Evolutionary conservation across 805 yeast genomes (phyloP).

Genomic region (Lachancea cidri): DNA sequence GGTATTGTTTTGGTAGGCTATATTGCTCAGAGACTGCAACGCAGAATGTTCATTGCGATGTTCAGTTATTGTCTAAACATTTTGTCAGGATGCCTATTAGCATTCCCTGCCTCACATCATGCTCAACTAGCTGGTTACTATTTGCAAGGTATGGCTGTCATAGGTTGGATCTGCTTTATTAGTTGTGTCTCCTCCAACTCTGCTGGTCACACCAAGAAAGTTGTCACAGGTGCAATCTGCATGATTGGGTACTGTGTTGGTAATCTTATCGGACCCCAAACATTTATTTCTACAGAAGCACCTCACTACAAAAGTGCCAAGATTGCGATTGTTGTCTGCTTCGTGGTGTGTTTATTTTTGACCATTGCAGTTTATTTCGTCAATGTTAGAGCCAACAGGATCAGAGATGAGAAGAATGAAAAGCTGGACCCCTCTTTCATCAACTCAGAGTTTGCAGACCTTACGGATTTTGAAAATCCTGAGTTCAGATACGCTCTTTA

Average conservation of each 20-base stretch:
- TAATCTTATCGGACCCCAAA: conserved; percentile 50
- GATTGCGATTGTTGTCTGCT: conserved; percentile 38
- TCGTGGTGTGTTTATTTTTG: conserved; percentile 24
- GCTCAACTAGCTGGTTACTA: conserved; percentile 30
- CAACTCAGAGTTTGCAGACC: conserved; percentile 40
- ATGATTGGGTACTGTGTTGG: conserved; percentile 50
- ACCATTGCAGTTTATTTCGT: conserved; percentile 22
- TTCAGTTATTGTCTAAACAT: conserved; percentile 1
- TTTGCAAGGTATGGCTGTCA: conserved; percentile 28
- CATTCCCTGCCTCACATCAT: neutral
- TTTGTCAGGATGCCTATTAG: conserved; percentile 6
- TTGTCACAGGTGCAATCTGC: conserved; percentile 39
- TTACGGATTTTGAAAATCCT: conserved; percentile 42
- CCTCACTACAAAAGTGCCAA: conserved; percentile 42
- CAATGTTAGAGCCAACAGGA: conserved; percentile 34
- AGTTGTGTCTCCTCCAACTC: conserved; percentile 28
- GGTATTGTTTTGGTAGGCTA: conserved; percentile 27
- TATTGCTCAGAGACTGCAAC: conserved; percentile 21
- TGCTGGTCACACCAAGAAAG: conserved; percentile 54
- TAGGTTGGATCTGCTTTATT: conserved; percentile 19
- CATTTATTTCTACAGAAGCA: conserved; percentile 39
- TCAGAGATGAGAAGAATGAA: conserved; percentile 26
- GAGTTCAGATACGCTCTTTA: conserved; percentile 31
- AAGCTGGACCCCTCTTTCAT: conserved; percentile 18
- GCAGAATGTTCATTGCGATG: conserved; percentile 1